Base-by-base conservation (phyloP, 192 early-diverging fungal genomes). In the Coemansia sp. region DNA sequence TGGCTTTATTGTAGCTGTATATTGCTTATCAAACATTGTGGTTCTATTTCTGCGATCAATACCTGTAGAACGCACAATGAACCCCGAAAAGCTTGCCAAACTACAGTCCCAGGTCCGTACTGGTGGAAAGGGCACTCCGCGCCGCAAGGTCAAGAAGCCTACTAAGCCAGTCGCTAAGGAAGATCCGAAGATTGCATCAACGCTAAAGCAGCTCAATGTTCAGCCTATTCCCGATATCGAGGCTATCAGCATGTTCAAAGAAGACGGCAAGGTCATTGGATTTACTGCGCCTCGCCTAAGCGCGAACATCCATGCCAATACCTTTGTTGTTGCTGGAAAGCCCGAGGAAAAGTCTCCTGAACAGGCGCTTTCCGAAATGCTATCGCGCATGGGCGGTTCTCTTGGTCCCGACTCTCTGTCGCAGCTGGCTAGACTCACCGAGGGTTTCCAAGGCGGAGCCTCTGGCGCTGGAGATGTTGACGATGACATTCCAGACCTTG, bases 211-310 rank as follows among this genome's bases (percentile, higher is more conserved):
- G 89, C 88, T 98, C 62, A 87, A 91, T 71, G 89, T 93, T 55
- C 91, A 93, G 83, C 84, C 88, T 64, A 86, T 97, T 66, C 80
- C 86, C 74, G 86, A 84, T 66, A 90, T 98, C 65, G 96, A 97
- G 85, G 91, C 97, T 71, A 92, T 99, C 83, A 98, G 98, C 89
- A 97, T 99, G 92, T 97, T 98, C 87, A 92, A 88, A 84, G 88
- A 89, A 50, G 90, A 96, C 71, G 94, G 94, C 70, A 91, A 87
- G 76, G 90, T 98, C 65, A 85, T 95, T 70, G 91, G 97, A 88
- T 98, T 98, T 81, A 76, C 74, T 75, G 76, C 83, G 29, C 95
- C 97, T 62, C 92, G 91, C 74, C 90, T 76, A 86, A 93, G 75
- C 65, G 90, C 92, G 59, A 87, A 93, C 64, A 74, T 89, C 69